Base-by-base conservation (phyloP, 2,329 filamentous ascomycete genomes). In the Penicillium aurantiogriseum region DNA sequence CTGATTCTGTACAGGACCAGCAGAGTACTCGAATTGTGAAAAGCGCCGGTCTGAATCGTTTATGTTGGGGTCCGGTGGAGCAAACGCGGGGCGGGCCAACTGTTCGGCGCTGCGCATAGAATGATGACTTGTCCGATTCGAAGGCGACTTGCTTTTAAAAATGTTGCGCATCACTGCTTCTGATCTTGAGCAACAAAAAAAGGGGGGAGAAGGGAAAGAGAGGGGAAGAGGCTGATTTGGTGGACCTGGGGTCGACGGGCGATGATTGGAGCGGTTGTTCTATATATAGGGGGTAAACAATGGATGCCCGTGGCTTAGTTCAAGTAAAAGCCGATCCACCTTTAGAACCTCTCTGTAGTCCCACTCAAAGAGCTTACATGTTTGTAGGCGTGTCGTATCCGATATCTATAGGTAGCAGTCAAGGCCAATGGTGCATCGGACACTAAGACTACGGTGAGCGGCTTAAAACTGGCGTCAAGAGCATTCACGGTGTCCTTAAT, bases 101-200 rank as follows among this genome's bases (percentile, higher is more conserved):
- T 67, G 56, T 47, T 70, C 67, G 23, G 53, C 61, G 6, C 66
- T 68, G 21, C 62, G 64, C 42, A 52, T 57, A 50, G 61, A 38
- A 38, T 55, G 57, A 19, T 53, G 60, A 52, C 17, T 40, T 17
- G 63, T 59, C 35, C 58, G 50, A 49, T 60, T 53, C 8, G 58
- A 51, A 11, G 65, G 58, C 27, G 64, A 57, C 45, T 64, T 52
- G 46, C 58, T 67, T 58, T 60, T 69, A 55, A 69, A 68, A 51
- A 69, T 54, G 60, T 61, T 56, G 60, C 59, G 67, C 67, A 69
- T 69, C 40, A 55, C 63, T 63, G 57, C 45, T 52, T 45, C 11
- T 36, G 50, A 27, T 40, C 35, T 21, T 23, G 31, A 8, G 19
- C 5, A 23, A 27, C 13, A 31, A 45, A 49, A 50, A 51, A 36